Percentiles rank a stretch among this genome's conserved stretches.
Evolutionary conservation across 1,139 yeast species (phyloP).

Genomic region (Hyphopichia pseudoburtonii): DNA sequence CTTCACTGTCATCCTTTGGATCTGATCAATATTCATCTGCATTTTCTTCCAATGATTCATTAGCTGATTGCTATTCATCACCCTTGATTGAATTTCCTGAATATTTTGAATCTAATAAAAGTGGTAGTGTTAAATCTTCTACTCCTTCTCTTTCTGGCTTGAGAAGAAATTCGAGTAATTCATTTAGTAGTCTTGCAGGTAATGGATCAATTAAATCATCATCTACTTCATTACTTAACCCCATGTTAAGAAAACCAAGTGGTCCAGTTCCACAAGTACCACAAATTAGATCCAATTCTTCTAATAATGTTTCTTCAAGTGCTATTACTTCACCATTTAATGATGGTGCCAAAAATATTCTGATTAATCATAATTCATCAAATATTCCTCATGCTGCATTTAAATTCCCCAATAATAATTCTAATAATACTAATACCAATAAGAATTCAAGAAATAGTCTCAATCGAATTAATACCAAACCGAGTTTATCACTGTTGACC

Average conservation of each 20-base stretch:
- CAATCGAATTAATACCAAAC: constrained; percentile 13
- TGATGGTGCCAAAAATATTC: neutral
- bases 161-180: constrained; percentile 3
- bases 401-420: constrained; percentile 1
- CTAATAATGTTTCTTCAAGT: neutral
- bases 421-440: constrained; percentile 4
- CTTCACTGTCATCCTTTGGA: constrained; percentile 26
- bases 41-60: constrained; percentile 29
- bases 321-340: constrained; percentile 3
- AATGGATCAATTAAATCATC: neutral
- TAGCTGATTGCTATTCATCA: constrained; percentile 25
- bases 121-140: neutral
- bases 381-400: too few relatives aligned
- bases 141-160: constrained; percentile 4
- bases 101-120: constrained; percentile 15
- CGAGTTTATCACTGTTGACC: constrained; percentile 6
- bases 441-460: constrained; percentile 16
- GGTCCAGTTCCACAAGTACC: constrained; percentile 14
- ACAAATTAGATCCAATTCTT: constrained; percentile 1
- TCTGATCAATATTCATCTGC: constrained; percentile 23
- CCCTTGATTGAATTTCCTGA: constrained; percentile 21
- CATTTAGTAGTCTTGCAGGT: neutral
- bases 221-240: constrained; percentile 12
- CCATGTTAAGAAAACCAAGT: constrained; percentile 19
- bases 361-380: constrained; percentile 6